These are phyloP conservation scores for Didymosphaeria variabile DNA, from an alignment of 2,329 filamentous ascomycete species.

Conservation along the genomic window DNA sequence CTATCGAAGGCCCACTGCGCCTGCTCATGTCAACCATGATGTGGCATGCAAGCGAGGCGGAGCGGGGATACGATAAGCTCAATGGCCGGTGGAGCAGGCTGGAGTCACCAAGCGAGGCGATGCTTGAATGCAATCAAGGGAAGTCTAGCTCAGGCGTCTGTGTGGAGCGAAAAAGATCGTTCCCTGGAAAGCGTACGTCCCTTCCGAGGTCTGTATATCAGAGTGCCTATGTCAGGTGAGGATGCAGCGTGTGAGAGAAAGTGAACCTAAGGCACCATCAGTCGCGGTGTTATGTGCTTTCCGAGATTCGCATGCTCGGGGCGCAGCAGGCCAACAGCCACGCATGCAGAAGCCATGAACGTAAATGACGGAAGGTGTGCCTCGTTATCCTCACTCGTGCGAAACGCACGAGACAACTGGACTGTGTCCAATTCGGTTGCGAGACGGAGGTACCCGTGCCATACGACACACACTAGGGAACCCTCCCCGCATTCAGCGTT, in stretches of 20 bases:
- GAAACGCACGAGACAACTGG: background rate
- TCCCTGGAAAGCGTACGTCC: no score
- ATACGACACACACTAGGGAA: slow-evolving; percentile 6
- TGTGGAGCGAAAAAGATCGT: no score
- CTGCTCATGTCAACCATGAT: background rate
- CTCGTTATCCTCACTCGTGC: background rate
- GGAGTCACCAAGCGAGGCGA: background rate
- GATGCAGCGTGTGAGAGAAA: background rate
- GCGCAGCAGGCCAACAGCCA: background rate
- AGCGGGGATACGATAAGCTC: no score
- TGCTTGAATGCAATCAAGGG: background rate
- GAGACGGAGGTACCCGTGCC: background rate
- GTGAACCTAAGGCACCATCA: background rate
- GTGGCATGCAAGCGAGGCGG: no score
- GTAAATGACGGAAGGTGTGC: background rate
- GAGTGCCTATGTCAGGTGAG: no score
- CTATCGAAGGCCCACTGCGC: background rate
- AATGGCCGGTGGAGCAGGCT: no score
- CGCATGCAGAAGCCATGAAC: background rate
- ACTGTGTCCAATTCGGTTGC: background rate
- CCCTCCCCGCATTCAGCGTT: background rate
- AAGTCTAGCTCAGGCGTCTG: background rate
- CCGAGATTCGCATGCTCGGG: background rate
- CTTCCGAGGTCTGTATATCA: no score
- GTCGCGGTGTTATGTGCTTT: background rate